Evolutionary conservation across 2,329 filamentous ascomycete genomes (phyloP).

Genomic region (Cercospora sp.): DNA sequence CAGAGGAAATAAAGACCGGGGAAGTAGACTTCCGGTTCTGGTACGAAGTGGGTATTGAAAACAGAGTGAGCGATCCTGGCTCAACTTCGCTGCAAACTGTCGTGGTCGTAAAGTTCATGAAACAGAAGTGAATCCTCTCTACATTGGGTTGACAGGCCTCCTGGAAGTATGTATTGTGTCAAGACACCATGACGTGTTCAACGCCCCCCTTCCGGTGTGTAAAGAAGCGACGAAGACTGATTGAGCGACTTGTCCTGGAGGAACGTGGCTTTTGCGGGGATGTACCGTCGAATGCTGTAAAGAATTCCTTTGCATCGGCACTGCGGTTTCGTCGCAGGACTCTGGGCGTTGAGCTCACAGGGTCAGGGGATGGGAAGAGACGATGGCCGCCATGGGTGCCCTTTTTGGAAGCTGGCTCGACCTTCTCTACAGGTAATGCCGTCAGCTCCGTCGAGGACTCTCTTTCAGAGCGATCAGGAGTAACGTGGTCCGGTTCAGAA

Average conservation of each 20-base stretch:
- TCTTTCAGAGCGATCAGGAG: slow-evolving; percentile 9
- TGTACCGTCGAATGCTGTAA: slow-evolving; percentile 7
- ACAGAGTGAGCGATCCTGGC: not conserved
- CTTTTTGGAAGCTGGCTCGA: not conserved
- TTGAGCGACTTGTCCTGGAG: slow-evolving; percentile 19
- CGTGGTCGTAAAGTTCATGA: not conserved
- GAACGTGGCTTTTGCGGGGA: slow-evolving; percentile 12
- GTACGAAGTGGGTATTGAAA: not conserved
- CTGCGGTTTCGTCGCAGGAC: slow-evolving; percentile 11
- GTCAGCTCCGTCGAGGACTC: slow-evolving; percentile 9
- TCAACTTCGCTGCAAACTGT: not conserved
- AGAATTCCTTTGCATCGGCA: slow-evolving; percentile 15
- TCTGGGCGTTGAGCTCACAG: slow-evolving; percentile 14
- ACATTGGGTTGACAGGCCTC: not conserved
- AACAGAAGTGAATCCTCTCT: not conserved
- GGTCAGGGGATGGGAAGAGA: slow-evolving; percentile 25
- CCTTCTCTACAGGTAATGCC: not conserved
- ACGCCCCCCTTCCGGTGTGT: slow-evolving; percentile 16
- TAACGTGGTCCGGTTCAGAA: slow-evolving; percentile 5
- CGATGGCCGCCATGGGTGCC: slow-evolving; percentile 10
- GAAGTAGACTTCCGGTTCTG: not conserved
- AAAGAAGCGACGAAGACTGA: slow-evolving; percentile 23
- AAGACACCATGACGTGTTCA: slow-evolving; percentile 16
- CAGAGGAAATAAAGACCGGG: not conserved
- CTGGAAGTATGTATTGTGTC: not conserved